Evolutionary conservation across 495 filamentous ascomycete genomes (phyloP).

Genomic region (Baudoinia panamericana): DNA sequence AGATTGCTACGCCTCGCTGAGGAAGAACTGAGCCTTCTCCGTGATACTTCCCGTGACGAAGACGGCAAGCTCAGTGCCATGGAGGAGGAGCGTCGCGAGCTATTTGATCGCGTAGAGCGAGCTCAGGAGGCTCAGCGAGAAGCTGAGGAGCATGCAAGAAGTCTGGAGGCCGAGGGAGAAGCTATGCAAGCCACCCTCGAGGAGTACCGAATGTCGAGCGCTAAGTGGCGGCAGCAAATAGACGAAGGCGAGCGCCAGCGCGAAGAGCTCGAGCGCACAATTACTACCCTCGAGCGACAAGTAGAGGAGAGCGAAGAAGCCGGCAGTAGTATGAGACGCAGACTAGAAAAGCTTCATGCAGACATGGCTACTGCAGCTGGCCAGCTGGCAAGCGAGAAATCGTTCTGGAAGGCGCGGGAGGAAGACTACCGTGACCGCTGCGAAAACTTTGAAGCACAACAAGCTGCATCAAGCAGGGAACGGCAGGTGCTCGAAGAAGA

Average conservation of each 20-base stretch:
- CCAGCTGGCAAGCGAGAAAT: constrained; percentile 67
- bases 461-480: constrained; percentile 52
- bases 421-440: constrained; percentile 59
- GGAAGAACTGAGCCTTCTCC: constrained; percentile 55
- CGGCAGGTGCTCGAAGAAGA: constrained; percentile 70
- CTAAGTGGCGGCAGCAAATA: constrained; percentile 42
- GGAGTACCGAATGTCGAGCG: constrained; percentile 46
- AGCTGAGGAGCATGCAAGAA: constrained; percentile 9
- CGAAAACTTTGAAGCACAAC: constrained; percentile 12
- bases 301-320: constrained; percentile 72
- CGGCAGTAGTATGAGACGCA: constrained; percentile 63
- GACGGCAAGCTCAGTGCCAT: constrained; percentile 41
- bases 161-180: constrained; percentile 33
- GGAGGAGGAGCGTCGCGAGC: constrained; percentile 40
- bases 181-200: constrained; percentile 45
- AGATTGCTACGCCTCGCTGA: constrained; percentile 59
- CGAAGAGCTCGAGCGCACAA: constrained; percentile 37
- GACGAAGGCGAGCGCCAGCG: constrained; percentile 41
- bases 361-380: constrained; percentile 67
- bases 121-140: constrained; percentile 11
- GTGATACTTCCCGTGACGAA: constrained; percentile 54
- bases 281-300: constrained; percentile 56
- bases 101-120: constrained; percentile 8
- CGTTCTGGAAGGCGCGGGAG: constrained; percentile 57
- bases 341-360: constrained; percentile 68